phyloP scores from a whole-genome alignment of 805 yeast species.

The Myxozyma geophila region DNA sequence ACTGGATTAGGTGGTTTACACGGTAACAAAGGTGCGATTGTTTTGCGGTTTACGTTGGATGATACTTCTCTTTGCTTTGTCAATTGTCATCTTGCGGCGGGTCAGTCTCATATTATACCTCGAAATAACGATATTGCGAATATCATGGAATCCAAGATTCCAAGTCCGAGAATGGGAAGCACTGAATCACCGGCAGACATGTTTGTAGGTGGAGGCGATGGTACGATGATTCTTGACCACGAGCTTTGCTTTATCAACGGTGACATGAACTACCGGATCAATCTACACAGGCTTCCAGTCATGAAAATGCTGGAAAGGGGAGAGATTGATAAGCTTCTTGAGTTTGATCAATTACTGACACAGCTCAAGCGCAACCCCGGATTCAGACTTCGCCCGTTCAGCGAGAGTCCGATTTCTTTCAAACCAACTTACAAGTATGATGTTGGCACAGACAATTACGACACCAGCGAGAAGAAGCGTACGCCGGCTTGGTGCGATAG shows the following conservation, averaged over 20 bases:
- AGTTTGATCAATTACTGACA: slow-evolving; percentile 74
- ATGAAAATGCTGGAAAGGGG: slow-evolving; percentile 56
- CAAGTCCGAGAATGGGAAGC: slow-evolving; percentile 42
- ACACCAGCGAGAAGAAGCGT: slow-evolving; percentile 87
- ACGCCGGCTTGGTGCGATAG: slow-evolving; percentile 99
- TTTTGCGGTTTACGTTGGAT: slow-evolving; percentile 66
- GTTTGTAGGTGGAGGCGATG: slow-evolving; percentile 49
- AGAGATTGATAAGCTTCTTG: slow-evolving; percentile 59
- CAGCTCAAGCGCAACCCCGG: slow-evolving; percentile 77
- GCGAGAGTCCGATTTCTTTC: slow-evolving; percentile 78
- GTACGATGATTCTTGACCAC: slow-evolving; percentile 67
- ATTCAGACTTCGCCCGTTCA: slow-evolving; percentile 68
- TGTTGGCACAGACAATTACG: slow-evolving; percentile 79
- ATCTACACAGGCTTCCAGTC: slow-evolving; percentile 71
- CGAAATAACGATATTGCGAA: slow-evolving; percentile 86
- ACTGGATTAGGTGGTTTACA: slow-evolving; percentile 95
- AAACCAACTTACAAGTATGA: slow-evolving; percentile 95
- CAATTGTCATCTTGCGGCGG: slow-evolving; percentile 92
- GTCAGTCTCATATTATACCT: slow-evolving; percentile 76
- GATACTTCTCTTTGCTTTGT: slow-evolving; percentile 77
- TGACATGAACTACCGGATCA: slow-evolving; percentile 86
- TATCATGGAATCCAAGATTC: slow-evolving; percentile 55
- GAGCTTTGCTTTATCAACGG: slow-evolving; percentile 90
- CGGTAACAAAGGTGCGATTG: slow-evolving; percentile 74
- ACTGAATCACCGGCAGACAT: slow-evolving; percentile 23